These are phyloP conservation scores for Tolypocladium cylindrosporum DNA, from an alignment of 2,329 filamentous ascomycete genomes.

Conservation along the genomic window DNA sequence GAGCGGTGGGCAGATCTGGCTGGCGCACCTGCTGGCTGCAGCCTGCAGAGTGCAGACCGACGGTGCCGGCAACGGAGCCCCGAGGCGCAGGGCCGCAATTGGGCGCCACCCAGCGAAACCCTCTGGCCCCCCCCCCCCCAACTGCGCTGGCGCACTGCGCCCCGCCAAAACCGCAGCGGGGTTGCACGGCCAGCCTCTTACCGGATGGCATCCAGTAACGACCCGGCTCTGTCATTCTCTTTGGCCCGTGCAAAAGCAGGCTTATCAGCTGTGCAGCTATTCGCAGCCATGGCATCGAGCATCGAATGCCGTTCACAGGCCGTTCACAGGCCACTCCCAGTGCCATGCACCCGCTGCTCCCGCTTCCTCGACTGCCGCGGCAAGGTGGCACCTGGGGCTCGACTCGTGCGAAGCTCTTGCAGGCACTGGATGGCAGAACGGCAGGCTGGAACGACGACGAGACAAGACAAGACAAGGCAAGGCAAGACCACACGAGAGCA, in stretches of 20 bases:
- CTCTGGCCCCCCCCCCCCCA: no score
- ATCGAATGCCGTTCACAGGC: background rate
- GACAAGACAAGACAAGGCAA: no score
- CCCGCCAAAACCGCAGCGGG: background rate
- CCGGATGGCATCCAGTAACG: background rate
- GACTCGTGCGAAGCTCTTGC: no score
- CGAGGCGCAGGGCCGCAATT: background rate
- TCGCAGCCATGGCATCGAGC: background rate
- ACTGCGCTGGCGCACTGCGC: background rate
- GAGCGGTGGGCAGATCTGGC: background rate
- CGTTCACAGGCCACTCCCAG: no score
- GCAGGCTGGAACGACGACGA: background rate
- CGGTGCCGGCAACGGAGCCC: no score
- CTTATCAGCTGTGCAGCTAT: background rate
- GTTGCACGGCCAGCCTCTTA: background rate
- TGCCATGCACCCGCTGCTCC: background rate
- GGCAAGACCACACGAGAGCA: background rate
- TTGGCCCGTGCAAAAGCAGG: background rate
- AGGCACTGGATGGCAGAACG: background rate
- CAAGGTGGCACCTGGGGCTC: no score
- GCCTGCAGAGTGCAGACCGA: no score
- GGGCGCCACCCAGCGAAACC: background rate
- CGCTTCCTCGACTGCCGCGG: background rate
- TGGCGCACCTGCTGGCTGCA: background rate
- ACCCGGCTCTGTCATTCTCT: background rate